Conservation (phyloP, 2,329 filamentous ascomycete species). For the Fusarium subglutinans region DNA sequence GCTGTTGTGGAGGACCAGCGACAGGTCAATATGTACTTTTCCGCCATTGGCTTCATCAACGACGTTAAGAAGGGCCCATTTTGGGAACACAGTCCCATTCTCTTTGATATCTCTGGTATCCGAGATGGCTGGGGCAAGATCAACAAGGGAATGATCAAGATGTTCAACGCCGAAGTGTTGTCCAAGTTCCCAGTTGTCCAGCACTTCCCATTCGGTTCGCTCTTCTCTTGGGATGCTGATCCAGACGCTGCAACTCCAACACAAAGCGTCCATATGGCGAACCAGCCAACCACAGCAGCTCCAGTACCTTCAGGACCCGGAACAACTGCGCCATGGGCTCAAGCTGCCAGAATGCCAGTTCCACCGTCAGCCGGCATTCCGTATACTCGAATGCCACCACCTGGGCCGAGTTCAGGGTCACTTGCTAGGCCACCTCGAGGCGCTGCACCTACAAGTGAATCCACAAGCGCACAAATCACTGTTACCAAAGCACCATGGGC, state of each 20-base stretch:
- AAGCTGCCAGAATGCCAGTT: conserved; percentile 52
- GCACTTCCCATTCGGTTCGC: conserved; percentile 84
- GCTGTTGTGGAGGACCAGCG: conserved; percentile 73
- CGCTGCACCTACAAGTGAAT: conserved; percentile 35
- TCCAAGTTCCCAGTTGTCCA: conserved; percentile 99
- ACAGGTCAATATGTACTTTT: conserved; percentile 86
- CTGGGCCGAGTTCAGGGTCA: conserved; percentile 43
- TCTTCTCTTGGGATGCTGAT: conserved; percentile 81
- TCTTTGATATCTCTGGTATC: conserved; percentile 94
- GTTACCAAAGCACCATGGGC: conserved; percentile 60
- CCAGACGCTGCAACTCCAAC: conserved; percentile 63
- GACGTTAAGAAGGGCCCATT: conserved; percentile 97
- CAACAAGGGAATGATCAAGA: conserved; percentile 99
- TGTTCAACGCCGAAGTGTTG: conserved; percentile 97
- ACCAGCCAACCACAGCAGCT: conserved; percentile 55
- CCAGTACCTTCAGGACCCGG: conserved; percentile 43
- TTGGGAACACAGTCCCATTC: conserved; percentile 94
- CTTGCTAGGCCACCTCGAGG: conserved; percentile 38
- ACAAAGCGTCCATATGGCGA: conserved; percentile 65
- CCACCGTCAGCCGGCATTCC: conserved; percentile 50
- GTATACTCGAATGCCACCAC: conserved; percentile 49
- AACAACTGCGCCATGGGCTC: conserved; percentile 57
- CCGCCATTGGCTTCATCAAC: conserved; percentile 95
- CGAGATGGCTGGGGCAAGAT: conserved; percentile 97
- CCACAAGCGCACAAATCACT: conserved; percentile 51